These are phyloP conservation scores for Plasmodium knowlesi DNA, from an alignment of 169 alveolate genomes.

Conservation along the genomic window DNA sequence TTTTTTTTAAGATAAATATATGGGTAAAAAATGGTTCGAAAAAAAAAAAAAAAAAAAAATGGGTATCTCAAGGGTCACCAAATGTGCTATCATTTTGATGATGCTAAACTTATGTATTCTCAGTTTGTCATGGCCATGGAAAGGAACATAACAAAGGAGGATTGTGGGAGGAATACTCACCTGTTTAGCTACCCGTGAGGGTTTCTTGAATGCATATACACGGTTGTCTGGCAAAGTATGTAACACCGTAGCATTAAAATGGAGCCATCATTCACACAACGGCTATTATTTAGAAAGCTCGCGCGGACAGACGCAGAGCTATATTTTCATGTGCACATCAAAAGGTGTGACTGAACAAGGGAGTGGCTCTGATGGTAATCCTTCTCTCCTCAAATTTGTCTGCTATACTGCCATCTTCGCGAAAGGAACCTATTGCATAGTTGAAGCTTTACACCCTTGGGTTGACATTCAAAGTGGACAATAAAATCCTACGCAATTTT, in stretches of 20 bases:
- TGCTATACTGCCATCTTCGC: neutral
- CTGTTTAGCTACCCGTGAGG: neutral
- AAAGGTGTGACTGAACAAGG: neutral
- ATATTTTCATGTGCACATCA: neutral
- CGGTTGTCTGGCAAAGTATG: neutral
- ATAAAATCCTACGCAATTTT: neutral
- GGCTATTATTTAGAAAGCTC: neutral
- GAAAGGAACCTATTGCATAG: neutral
- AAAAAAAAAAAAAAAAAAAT: no score
- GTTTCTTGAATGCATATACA: neutral
- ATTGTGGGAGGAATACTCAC: neutral
- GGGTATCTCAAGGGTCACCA: neutral
- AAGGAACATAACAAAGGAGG: neutral
- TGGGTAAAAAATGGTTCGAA: neutral
- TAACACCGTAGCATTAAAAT: neutral
- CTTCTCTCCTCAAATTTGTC: neutral
- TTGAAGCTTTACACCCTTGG: neutral
- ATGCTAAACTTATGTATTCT: neutral
- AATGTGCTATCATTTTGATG: neutral
- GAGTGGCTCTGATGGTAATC: neutral
- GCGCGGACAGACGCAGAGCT: neutral
- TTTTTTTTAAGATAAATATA: neutral
- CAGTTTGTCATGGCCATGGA: neutral
- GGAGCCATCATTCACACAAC: neutral
- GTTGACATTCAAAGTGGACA: neutral